phyloP scores from a whole-genome alignment of 148 eudicot species.

The Agrostemma githago region DNA sequence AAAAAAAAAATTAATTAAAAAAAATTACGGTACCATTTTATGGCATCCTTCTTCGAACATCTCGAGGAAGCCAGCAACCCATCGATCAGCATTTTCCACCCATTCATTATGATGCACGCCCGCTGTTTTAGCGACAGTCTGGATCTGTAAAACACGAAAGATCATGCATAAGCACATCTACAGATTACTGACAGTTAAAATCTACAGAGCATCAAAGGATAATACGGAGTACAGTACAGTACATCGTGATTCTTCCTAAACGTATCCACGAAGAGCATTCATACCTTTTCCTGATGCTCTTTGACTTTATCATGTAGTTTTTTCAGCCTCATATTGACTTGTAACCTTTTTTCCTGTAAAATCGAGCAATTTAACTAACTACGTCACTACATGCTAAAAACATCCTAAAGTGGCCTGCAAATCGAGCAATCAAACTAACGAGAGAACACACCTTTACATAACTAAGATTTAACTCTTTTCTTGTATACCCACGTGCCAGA shows the following conservation, averaged over 20 bases:
- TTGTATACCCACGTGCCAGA: constrained; percentile 68
- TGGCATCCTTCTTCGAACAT: constrained; percentile 99
- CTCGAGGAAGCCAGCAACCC: constrained; percentile 81
- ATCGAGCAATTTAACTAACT: not conserved
- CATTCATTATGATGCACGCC: constrained; percentile 61
- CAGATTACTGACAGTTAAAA: not conserved
- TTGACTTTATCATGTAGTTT: constrained; percentile 67
- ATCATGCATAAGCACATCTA: not conserved
- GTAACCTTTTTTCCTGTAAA: constrained; percentile 55
- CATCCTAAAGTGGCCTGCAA: not conserved
- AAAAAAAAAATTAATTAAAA: too few relatives aligned
- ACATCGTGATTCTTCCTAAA: not conserved
- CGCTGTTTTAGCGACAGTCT: constrained; percentile 58
- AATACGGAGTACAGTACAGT: not conserved
- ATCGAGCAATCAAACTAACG: too few relatives aligned
- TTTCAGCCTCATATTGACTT: constrained; percentile 66
- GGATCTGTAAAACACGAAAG: constrained; percentile 41
- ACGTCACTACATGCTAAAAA: not conserved
- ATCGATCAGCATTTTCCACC: constrained; percentile 86
- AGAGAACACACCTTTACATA: constrained; percentile 46
- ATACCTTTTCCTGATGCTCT: constrained; percentile 70
- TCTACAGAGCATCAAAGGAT: not conserved
- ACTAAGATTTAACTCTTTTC: constrained; percentile 70
- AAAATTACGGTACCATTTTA: constrained; percentile 31
- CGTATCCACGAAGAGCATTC: not conserved